These are phyloP conservation scores for Cavenderia fasciculata DNA, from an alignment of 78 protist genomes.

Conservation along the genomic window DNA sequence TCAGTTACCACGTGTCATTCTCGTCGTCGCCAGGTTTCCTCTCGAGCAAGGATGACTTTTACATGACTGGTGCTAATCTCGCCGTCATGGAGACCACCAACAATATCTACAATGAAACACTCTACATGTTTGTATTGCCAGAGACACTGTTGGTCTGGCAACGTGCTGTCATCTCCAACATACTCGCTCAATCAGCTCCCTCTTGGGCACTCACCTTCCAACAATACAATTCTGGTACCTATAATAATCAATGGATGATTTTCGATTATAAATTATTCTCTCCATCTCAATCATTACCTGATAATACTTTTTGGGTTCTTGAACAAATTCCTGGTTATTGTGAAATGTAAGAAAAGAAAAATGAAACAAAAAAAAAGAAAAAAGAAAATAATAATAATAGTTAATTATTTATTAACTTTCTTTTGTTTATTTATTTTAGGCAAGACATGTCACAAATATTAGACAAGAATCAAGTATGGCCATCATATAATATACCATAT, in stretches of 20 bases:
- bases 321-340: slow-evolving; percentile 93
- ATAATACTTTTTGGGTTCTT: slow-evolving; percentile 71
- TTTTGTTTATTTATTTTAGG: too few species aligned
- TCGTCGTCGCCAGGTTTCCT: slow-evolving; percentile 20
- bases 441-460: slow-evolving; percentile 52
- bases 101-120: slow-evolving; percentile 39
- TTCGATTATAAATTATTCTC: slow-evolving; percentile 83
- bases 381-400: too few species aligned
- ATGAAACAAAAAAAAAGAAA: too few species aligned
- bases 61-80: slow-evolving; percentile 22
- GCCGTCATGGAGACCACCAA: slow-evolving; percentile 79
- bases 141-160: slow-evolving; percentile 78
- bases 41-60: slow-evolving; percentile 29
- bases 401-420: too few species aligned
- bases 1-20: neutral
- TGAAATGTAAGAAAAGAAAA: slow-evolving; percentile 33
- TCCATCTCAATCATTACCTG: slow-evolving; percentile 58
- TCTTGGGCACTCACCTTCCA: slow-evolving; percentile 75
- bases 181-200: slow-evolving; percentile 44
- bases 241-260: slow-evolving; percentile 89
- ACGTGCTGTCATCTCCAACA: slow-evolving; percentile 79
- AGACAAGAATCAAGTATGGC: slow-evolving; percentile 79
- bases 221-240: slow-evolving; percentile 83
- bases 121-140: slow-evolving; percentile 58
- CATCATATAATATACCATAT: slow-evolving; percentile 92